Conservation (phyloP, 768 basidiomycete genomes). For the Favolaschia claudopus region DNA sequence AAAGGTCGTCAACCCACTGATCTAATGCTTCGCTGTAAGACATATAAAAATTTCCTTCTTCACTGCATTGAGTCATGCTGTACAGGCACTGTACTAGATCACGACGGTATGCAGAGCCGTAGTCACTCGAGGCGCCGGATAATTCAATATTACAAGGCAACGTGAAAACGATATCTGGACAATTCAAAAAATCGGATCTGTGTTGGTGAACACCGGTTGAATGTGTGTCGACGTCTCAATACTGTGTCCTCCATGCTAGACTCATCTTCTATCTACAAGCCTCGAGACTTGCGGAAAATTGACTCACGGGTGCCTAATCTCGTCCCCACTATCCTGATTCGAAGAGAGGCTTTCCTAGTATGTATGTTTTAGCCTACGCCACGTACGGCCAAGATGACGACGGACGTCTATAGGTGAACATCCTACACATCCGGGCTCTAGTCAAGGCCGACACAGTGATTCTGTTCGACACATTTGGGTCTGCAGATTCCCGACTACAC, state of each 20-base stretch:
- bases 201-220: constrained; percentile 86
- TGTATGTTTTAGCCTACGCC: constrained; percentile 44
- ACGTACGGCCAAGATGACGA: constrained; percentile 6
- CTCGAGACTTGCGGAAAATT: constrained; percentile 95
- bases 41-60: constrained; percentile 12
- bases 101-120: constrained; percentile 68
- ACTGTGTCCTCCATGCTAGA: constrained; percentile 26
- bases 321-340: constrained; percentile 90
- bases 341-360: constrained; percentile 89
- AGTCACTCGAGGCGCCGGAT: no score
- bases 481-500: constrained; percentile 84
- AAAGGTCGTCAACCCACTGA: constrained; percentile 88
- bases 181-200: constrained; percentile 89
- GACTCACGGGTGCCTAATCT: constrained; percentile 94
- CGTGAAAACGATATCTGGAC: constrained; percentile 86
- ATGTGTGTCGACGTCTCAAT: constrained; percentile 63
- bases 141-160: constrained; percentile 61
- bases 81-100: constrained; percentile 85
- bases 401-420: constrained; percentile 70
- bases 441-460: constrained; percentile 93
- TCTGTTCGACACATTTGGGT: constrained; percentile 92
- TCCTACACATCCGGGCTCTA: constrained; percentile 93
- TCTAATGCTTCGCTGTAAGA: constrained; percentile 89
- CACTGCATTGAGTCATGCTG: constrained; percentile 18
- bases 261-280: constrained; percentile 51